Evolutionary conservation across 208 protist species (phyloP).

Genomic region (Kentomonas sorsogonicus): DNA sequence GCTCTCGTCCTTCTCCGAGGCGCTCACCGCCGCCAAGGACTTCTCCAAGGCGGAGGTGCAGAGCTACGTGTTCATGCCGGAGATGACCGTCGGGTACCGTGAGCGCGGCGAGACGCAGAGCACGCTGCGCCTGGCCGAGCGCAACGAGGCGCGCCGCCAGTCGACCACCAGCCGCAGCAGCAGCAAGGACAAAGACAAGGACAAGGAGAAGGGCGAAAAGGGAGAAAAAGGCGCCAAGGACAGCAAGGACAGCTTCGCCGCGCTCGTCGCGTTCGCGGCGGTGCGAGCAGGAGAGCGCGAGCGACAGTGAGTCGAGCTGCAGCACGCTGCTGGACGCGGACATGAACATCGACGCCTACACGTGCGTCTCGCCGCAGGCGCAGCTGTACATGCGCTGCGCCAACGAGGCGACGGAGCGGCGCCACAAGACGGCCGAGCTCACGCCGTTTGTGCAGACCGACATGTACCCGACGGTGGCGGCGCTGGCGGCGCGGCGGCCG

Average conservation of each 20-base stretch:
- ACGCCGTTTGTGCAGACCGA: slow-evolving; percentile 26
- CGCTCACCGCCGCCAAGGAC: slow-evolving; percentile 13
- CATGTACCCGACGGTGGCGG: slow-evolving; percentile 14
- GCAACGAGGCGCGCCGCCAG: background rate
- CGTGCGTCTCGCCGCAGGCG: slow-evolving; percentile 34
- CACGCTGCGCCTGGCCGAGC: background rate
- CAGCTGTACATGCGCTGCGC: slow-evolving; percentile 52
- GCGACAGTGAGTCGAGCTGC: slow-evolving; percentile 5
- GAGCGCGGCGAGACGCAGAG: slow-evolving; percentile 4
- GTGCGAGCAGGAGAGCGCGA: too few species aligned
- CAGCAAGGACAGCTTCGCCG: too few species aligned
- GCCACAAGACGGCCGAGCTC: slow-evolving; percentile 31
- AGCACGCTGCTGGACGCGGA: slow-evolving; percentile 35
- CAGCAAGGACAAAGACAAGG: too few species aligned
- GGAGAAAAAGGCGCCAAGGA: too few species aligned
- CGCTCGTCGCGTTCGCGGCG: too few species aligned
- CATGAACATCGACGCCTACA: slow-evolving; percentile 48
- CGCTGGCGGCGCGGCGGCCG: slow-evolving; percentile 14
- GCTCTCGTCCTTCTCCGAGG: slow-evolving; percentile 23
- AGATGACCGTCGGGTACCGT: slow-evolving; percentile 20
- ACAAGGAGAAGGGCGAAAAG: too few species aligned
- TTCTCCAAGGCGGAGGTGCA: slow-evolving; percentile 15
- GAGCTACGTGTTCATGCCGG: slow-evolving; percentile 38
- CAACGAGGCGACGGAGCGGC: slow-evolving; percentile 35
- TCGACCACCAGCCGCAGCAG: background rate